A percentile compares a stretch with the other conserved stretches of the same genome.
Conservation (phyloP, 176 grass and related monocot species). For the Carex scoparia region DNA sequence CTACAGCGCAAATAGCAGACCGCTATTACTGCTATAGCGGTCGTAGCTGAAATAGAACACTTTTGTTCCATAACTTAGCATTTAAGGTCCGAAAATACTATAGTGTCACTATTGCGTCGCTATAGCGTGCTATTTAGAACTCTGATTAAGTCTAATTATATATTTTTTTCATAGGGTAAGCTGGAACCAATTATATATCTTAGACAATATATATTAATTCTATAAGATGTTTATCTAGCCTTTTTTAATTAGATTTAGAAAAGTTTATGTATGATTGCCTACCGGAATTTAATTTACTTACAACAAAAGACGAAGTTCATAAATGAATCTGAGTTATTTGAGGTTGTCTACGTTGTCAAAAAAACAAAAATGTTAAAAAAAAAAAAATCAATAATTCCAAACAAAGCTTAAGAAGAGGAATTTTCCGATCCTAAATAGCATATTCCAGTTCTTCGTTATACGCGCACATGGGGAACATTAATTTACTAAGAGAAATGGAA, state of each 20-base stretch:
- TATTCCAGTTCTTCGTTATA: not conserved
- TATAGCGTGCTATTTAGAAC: too few relatives aligned
- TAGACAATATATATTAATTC: too few relatives aligned
- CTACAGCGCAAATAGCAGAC: too few relatives aligned
- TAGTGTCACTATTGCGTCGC: too few relatives aligned
- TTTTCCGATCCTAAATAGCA: too few relatives aligned
- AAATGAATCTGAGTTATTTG: not conserved
- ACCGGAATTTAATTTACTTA: not conserved
- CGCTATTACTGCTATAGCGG: too few relatives aligned
- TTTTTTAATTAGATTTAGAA: not conserved
- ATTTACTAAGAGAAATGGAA: not conserved
- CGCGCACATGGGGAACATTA: not conserved
- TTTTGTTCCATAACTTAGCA: too few relatives aligned
- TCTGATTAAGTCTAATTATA: too few relatives aligned
- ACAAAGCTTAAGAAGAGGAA: not conserved
- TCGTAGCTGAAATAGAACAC: too few relatives aligned
- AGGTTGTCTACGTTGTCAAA: not conserved
- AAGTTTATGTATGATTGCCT: not conserved
- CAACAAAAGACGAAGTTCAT: not conserved
- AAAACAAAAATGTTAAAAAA: not conserved
- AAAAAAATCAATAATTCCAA: not conserved
- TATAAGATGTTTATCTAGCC: not conserved
- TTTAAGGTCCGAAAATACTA: too few relatives aligned
- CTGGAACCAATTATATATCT: too few relatives aligned
- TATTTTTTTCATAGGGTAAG: too few relatives aligned